Percentiles rank a stretch among this genome's conserved stretches.
These are phyloP conservation scores for Daedalea quercina DNA, from an alignment of 768 basidiomycete genomes.

Conservation along the genomic window DNA sequence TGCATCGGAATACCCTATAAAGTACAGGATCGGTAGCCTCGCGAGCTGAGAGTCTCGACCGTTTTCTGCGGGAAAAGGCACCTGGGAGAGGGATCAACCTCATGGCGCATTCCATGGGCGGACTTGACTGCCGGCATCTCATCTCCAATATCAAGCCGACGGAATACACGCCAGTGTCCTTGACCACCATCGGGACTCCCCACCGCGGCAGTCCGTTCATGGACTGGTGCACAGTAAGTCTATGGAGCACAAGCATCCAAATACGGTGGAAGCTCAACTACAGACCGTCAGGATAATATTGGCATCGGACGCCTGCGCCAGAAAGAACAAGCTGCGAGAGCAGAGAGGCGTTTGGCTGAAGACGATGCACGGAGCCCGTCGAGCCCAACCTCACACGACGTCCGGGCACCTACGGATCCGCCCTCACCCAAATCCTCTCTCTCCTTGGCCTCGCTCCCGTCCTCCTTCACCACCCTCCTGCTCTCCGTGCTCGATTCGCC, in stretches of 20 bases:
- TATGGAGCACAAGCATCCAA: too few species aligned
- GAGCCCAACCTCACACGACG: background rate
- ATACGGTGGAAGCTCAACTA: too few species aligned
- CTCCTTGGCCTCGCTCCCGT: conserved; percentile 62
- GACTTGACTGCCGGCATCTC: conserved; percentile 88
- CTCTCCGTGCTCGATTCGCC: conserved; percentile 91
- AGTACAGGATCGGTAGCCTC: conserved; percentile 88
- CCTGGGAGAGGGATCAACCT: conserved; percentile 83
- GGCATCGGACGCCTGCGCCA: conserved; percentile 67
- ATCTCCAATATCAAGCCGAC: conserved; percentile 80
- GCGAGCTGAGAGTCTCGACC: conserved; percentile 71
- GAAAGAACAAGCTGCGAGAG: conserved; percentile 7
- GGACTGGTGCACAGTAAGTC: conserved; percentile 92
- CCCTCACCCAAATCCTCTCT: conserved; percentile 22
- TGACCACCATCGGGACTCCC: conserved; percentile 88
- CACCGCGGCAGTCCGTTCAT: conserved; percentile 97
- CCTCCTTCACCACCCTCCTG: conserved; percentile 81
- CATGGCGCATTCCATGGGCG: conserved; percentile 97
- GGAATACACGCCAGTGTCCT: conserved; percentile 78
- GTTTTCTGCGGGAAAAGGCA: conserved; percentile 57
- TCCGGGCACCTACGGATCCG: background rate
- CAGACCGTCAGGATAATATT: conserved; percentile 62
- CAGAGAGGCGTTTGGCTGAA: background rate
- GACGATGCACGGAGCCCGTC: background rate
- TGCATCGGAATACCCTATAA: background rate